These are phyloP conservation scores for Hypericum androsaemum DNA, from an alignment of 345 rosid species.

Conservation along the genomic window DNA sequence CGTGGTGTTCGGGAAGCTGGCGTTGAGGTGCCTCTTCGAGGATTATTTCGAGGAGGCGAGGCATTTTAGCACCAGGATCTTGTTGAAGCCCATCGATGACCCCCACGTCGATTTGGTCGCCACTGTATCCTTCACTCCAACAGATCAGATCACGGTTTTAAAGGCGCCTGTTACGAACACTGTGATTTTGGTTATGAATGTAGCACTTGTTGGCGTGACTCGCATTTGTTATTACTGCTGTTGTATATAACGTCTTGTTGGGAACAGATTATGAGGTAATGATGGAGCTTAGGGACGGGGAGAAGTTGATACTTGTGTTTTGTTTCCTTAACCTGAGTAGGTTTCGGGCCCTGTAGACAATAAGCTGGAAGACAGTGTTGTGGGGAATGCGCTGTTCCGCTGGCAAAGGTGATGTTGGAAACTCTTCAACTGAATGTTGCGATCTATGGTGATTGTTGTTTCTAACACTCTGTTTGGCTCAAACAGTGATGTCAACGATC, in stretches of 20 bases:
- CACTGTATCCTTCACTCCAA: slow-evolving; percentile 44
- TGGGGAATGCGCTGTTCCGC: slow-evolving; percentile 65
- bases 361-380: slow-evolving; percentile 42
- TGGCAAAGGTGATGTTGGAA: slow-evolving; percentile 58
- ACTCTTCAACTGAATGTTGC: neutral
- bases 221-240: neutral
- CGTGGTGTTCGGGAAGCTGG: slow-evolving; percentile 71
- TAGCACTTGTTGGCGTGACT: too few relatives aligned
- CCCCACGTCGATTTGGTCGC: slow-evolving; percentile 88
- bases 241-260: too few relatives aligned
- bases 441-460: neutral
- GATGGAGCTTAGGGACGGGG: neutral
- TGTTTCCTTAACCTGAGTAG: slow-evolving; percentile 33
- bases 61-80: slow-evolving; percentile 49
- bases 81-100: slow-evolving; percentile 85
- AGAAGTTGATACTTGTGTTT: neutral
- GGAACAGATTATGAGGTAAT: neutral
- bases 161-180: too few relatives aligned
- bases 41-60: slow-evolving; percentile 80
- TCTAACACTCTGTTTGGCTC: neutral
- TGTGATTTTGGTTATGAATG: too few relatives aligned
- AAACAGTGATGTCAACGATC: slow-evolving; percentile 75
- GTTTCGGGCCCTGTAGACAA: slow-evolving; percentile 61
- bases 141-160: too few relatives aligned
- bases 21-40: slow-evolving; percentile 64